Conservation (phyloP, 2,329 filamentous ascomycete genomes). For the Diaporthe vaccinii region DNA sequence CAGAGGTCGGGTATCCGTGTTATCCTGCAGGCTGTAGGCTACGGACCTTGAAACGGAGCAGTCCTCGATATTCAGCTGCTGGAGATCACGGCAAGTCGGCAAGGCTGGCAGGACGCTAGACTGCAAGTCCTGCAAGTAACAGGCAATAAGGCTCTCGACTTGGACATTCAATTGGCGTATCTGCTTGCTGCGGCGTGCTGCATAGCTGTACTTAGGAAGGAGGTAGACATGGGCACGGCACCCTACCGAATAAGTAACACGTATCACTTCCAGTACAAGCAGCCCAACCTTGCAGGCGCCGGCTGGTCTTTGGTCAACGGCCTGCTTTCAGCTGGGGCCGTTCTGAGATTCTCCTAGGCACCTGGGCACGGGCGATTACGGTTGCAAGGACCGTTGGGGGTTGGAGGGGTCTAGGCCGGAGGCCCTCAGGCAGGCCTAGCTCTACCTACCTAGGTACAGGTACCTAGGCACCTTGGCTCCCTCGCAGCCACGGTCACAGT, state of each 20-base stretch:
- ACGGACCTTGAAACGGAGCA: neutral
- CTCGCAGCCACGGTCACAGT: slow-evolving; percentile 4
- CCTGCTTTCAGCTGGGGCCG: slow-evolving; percentile 18
- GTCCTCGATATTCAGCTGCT: neutral
- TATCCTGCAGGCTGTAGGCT: neutral
- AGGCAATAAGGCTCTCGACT: neutral
- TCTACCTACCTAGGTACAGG: neutral
- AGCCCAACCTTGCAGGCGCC: neutral
- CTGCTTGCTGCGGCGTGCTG: neutral
- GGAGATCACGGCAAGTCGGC: slow-evolving; percentile 3
- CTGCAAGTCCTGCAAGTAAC: neutral
- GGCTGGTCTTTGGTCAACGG: neutral
- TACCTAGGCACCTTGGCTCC: slow-evolving; percentile 1
- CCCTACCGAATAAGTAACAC: slow-evolving; percentile 23
- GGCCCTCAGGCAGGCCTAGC: neutral
- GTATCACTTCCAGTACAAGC: slow-evolving; percentile 7
- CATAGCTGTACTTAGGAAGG: neutral
- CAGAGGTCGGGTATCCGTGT: neutral
- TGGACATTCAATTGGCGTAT: neutral
- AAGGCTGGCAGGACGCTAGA: slow-evolving; percentile 4
- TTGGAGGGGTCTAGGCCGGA: slow-evolving; percentile 2
- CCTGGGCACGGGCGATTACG: neutral
- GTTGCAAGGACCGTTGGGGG: neutral
- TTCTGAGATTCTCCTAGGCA: slow-evolving; percentile 9
- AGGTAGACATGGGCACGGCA: slow-evolving; percentile 9